These are phyloP conservation scores for Ordospora colligata DNA, from an alignment of 371 early-diverging fungal genomes.

Conservation along the genomic window DNA sequence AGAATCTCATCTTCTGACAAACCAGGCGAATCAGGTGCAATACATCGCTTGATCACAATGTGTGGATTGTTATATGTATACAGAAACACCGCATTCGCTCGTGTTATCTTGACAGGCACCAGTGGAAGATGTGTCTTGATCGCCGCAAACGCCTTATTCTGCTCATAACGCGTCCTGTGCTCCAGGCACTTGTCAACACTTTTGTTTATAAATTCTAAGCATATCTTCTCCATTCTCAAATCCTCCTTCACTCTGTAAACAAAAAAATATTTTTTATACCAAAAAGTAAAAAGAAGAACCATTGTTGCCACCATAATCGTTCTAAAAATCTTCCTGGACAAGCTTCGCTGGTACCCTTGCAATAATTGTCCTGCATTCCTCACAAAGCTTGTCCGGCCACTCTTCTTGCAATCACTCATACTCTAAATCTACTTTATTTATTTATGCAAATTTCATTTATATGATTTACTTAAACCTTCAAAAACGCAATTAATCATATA, in stretches of 20 bases:
- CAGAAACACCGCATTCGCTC: conserved; percentile 52
- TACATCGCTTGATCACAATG: conserved; percentile 58
- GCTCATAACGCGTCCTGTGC: conserved; percentile 38
- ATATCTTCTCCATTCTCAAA: conserved; percentile 17
- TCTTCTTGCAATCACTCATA: no score
- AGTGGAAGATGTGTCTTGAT: conserved; percentile 41
- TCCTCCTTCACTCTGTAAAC: not conserved
- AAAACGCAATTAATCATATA: no score
- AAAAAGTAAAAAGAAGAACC: conserved; percentile 14
- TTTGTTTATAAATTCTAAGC: conserved; percentile 46
- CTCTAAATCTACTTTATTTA: no score
- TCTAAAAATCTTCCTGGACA: not conserved
- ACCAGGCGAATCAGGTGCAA: conserved; percentile 42
- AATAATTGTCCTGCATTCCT: not conserved
- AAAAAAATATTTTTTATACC: conserved; percentile 16
- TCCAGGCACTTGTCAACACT: conserved; percentile 45
- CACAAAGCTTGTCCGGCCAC: no score
- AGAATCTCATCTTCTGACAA: conserved; percentile 56
- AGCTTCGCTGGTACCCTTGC: not conserved
- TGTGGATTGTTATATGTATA: conserved; percentile 16
- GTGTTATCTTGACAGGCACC: conserved; percentile 56
- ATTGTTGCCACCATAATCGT: not conserved
- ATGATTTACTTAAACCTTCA: no score
- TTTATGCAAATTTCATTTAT: no score
- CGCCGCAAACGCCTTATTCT: conserved; percentile 49